These are phyloP conservation scores for Ophiostoma perfectum DNA, from an alignment of 2,329 filamentous ascomycete species.

Conservation along the genomic window DNA sequence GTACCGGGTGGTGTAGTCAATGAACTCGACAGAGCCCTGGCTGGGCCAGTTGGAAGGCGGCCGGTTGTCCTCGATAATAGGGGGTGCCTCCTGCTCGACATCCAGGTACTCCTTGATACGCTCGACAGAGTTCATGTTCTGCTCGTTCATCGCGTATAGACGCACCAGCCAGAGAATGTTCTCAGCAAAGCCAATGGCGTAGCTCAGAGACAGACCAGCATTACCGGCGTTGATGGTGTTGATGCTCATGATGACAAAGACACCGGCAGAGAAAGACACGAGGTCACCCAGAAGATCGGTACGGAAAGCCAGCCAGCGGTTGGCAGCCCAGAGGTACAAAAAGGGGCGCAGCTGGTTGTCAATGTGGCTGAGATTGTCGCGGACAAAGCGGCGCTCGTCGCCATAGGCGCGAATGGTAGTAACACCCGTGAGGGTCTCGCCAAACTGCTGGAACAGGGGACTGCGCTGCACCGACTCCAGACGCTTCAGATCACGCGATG, in stretches of 20 bases:
- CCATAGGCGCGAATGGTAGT: conserved; percentile 96
- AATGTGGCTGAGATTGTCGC: conserved; percentile 81
- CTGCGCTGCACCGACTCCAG: conserved; percentile 91
- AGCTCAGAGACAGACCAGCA: conserved; percentile 88
- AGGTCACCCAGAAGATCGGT: conserved; percentile 86
- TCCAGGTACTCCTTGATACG: conserved; percentile 96
- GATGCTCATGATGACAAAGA: conserved; percentile 80
- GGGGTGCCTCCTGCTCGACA: conserved; percentile 83
- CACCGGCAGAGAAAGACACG: conserved; percentile 88
- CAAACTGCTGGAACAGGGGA: conserved; percentile 95
- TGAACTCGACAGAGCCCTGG: conserved; percentile 79
- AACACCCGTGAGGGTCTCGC: conserved; percentile 89
- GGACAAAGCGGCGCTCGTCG: conserved; percentile 85
- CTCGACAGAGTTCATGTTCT: conserved; percentile 99
- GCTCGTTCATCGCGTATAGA: conserved; percentile 89
- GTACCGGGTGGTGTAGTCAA: conserved; percentile 84
- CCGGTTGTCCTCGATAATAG: conserved; percentile 70
- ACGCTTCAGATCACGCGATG: conserved; percentile 92
- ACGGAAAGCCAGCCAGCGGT: conserved; percentile 91
- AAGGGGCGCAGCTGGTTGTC: conserved; percentile 90
- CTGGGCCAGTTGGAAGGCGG: conserved; percentile 80
- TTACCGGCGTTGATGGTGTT: conserved; percentile 83
- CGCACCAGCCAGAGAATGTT: conserved; percentile 96
- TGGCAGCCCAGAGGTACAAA: conserved; percentile 93
- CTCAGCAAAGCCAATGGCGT: conserved; percentile 94